phyloP scores from a whole-genome alignment of 108 stramenopile species.

The Skeletonema menzelii region DNA sequence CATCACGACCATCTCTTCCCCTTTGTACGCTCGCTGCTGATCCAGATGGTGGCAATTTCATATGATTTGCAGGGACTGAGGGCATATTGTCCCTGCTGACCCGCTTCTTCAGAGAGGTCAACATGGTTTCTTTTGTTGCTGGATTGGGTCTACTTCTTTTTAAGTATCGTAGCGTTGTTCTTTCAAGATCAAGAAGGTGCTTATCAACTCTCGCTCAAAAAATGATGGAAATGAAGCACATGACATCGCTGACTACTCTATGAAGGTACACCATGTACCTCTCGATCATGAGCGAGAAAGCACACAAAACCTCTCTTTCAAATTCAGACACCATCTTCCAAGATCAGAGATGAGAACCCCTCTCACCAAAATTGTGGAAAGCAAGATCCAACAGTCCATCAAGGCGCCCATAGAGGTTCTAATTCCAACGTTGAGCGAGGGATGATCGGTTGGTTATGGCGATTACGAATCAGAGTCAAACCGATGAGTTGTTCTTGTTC shows the following conservation, averaged over 20 bases:
- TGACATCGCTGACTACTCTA: too few species aligned
- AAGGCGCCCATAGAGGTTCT: not conserved
- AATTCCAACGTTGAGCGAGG: not conserved
- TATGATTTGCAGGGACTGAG: not conserved
- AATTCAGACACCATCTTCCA: too few species aligned
- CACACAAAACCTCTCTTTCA: too few species aligned
- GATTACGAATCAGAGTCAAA: not conserved
- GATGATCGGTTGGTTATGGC: not conserved
- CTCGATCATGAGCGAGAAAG: too few species aligned
- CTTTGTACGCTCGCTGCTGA: not conserved
- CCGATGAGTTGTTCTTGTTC: not conserved
- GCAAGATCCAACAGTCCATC: not conserved
- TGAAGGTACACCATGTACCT: too few species aligned
- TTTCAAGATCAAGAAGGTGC: too few species aligned
- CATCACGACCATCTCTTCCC: slow-evolving; percentile 18
- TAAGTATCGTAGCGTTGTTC: not conserved
- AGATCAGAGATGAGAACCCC: not conserved
- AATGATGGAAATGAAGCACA: too few species aligned
- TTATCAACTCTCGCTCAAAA: too few species aligned
- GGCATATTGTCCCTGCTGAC: not conserved
- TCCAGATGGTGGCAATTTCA: slow-evolving; percentile 1
- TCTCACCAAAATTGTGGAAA: not conserved
- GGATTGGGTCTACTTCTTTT: too few species aligned
- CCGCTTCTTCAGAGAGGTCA: not conserved
- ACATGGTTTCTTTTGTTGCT: not conserved